Base-by-base conservation (phyloP, 441 rosid species). In the Lepidium campestre region DNA sequence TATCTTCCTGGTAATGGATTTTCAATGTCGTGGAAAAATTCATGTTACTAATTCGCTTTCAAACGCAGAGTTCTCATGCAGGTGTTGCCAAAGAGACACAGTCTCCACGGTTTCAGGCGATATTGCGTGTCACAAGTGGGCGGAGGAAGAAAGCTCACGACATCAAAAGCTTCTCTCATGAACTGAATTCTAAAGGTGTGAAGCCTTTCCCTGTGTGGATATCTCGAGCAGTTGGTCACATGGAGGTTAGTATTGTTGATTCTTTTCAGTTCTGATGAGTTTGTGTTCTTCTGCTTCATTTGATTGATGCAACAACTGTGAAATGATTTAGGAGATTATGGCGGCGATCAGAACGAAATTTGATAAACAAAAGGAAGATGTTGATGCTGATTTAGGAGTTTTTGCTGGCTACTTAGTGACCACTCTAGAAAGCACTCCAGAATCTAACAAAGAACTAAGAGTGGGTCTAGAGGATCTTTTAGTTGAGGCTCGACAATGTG, bases 151-250 rank as follows among this genome's bases (percentile, higher is more conserved):
- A 78, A 78, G 75, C 89, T 39, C 86, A 91, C 22, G 93, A 92
- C 11, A 83, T 92, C 68, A 92, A 95, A 78, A 88, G 97, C 79
- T 95, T 90, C 85, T 95, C 99, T 67, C 98, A 92, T 31, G 97
- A 95, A 76, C 98, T 95, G 49, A 95, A 92, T 77, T 95, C 99
- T 39, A 95, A 90, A 84, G 99, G 99, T 20, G 99, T 95, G 1
- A 75, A 88, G 40, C 93, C 98, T 55, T 95, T 92, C 67, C 98
- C 98, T 1, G 83, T 90, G 27, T 83, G 93, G 95, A 92, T 82
- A 74, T 86, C 98, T 52, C 88, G 96, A 18, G 98, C 93, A 20
- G 75, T 86, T 12, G 97, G 93, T 9, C 98, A 89, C 74, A 81
- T 95, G 92, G 99, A 92, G 91, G 97, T 89, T 75, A 7, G 62